Percentiles rank a stretch among this genome's conserved stretches.
Evolutionary conservation across 1,284 basidiomycete genomes (phyloP).

Genomic region (Peniophora sp.): DNA sequence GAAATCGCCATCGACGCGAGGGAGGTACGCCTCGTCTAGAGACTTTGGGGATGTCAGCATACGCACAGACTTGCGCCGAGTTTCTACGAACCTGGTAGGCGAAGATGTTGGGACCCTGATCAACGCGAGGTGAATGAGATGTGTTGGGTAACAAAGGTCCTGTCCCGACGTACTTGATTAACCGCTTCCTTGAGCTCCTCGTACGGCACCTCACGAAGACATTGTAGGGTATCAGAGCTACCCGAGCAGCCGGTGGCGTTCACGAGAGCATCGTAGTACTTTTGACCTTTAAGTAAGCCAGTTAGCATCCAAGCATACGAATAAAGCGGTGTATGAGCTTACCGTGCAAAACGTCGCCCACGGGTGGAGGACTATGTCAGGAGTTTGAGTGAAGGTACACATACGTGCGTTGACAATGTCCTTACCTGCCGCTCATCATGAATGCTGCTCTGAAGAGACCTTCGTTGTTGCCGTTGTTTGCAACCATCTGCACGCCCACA

Average conservation of each 20-base stretch:
- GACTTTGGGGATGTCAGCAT: constrained; percentile 1
- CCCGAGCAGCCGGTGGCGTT: constrained; percentile 20
- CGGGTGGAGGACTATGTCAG: no score
- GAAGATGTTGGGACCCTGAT: constrained; percentile 33
- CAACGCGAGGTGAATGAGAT: constrained; percentile 23
- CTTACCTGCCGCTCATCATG: constrained; percentile 25
- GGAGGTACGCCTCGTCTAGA: constrained; percentile 35
- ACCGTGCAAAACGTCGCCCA: no score
- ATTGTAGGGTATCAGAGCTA: constrained; percentile 27
- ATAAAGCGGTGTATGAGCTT: background rate
- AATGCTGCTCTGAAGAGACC: constrained; percentile 26
- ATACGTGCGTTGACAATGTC: no score
- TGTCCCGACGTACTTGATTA: background rate
- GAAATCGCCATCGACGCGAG: constrained; percentile 44
- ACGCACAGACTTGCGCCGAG: background rate
- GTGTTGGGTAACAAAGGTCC: constrained; percentile 5
- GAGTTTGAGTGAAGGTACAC: no score
- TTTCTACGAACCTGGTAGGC: constrained; percentile 32
- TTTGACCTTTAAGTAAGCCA: constrained; percentile 13
- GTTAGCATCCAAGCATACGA: background rate
- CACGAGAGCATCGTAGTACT: constrained; percentile 25
- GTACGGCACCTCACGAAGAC: constrained; percentile 28
- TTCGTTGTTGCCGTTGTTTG: constrained; percentile 21
- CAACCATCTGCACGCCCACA: constrained; percentile 22
- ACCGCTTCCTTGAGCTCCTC: constrained; percentile 22